Evolutionary conservation across 2,329 filamentous ascomycete species (phyloP), one percentile per base, ranked within the genome.

Genomic region (Trichoderma atrobrunneum): DNA sequence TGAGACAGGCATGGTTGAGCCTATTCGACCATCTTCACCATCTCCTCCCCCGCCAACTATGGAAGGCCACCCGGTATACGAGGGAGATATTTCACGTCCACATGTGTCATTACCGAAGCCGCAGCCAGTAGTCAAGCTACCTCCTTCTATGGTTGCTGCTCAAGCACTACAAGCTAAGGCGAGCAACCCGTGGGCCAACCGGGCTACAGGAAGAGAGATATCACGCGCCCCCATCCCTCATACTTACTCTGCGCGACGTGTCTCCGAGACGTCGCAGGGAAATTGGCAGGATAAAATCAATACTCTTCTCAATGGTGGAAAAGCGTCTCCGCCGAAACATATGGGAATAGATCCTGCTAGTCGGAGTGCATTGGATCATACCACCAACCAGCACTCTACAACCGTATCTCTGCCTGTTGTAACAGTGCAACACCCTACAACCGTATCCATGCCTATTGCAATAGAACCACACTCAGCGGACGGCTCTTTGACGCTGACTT

Each of bases 221-320:
- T 72, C 74, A 7, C 76, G 77, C 48, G 76, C 73, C 24, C 74
- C 76, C 14, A 72, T 77, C 32, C 73, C 77, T 16, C 75, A 75
- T 26, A 73, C 70, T 7, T 75, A 78, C 7, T 68, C 73, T 8
- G 36, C 54, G 7, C 59, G 60, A 11, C 74, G 75, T 59, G 76
- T 77, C 28, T 78, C 78, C 18, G 84, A 85, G 64, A 82, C 82
- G 8, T 79, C 80, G 72, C 76, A 83, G 74, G 78, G 78, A 67
- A 86, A 87, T 70, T 95, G 94, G 94, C 94, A 97, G 80, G 91
- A 92, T 76, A 90, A 90, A 77, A 94, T 98, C 80, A 94, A 97
- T 80, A 91, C 87, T 60, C 86, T 97, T 59, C 87, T 97, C 43
- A 88, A 90, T 76, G 89, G 89, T n/a, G 84, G 84, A 51, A 94